phyloP scores from a whole-genome alignment of 345 rosid species.

The Streptanthus diversifolius region DNA sequence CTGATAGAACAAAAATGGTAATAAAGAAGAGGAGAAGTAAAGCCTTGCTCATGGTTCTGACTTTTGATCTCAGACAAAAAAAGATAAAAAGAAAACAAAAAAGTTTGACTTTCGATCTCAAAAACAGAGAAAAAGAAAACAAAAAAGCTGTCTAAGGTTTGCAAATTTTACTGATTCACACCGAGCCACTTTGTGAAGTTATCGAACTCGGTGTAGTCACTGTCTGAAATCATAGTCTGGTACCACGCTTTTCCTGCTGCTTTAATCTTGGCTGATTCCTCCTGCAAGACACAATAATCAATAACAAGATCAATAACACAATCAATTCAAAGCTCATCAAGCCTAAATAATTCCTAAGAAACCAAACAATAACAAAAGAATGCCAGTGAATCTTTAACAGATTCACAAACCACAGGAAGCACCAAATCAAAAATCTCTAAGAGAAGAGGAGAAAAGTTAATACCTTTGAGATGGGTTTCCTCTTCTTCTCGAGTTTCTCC shows the following conservation, averaged over 20 bases:
- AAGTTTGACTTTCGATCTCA: neutral
- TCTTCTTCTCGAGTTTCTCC: no score
- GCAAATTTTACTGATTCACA: constrained; percentile 40
- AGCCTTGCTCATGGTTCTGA: neutral
- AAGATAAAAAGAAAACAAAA: neutral
- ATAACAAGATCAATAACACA: neutral
- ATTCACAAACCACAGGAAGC: neutral
- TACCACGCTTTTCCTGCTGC: constrained; percentile 85
- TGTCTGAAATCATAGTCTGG: constrained; percentile 64
- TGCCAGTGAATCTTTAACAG: no score
- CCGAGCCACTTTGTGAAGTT: constrained; percentile 70
- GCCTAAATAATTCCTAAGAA: neutral
- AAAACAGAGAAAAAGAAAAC: neutral
- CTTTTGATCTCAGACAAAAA: neutral
- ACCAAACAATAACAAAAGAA: neutral
- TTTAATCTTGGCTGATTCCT: constrained; percentile 57
- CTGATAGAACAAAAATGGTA: neutral
- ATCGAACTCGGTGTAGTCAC: constrained; percentile 68
- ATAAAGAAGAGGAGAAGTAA: neutral
- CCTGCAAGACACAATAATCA: constrained; percentile 34
- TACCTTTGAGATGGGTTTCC: constrained; percentile 63
- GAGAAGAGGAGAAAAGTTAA: neutral
- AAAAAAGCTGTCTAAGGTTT: neutral
- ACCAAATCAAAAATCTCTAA: no score
- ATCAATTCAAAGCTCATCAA: constrained; percentile 3